Evolutionary conservation across 2,329 filamentous ascomycete species (phyloP).

Genomic region (Phyllachora maydis): DNA sequence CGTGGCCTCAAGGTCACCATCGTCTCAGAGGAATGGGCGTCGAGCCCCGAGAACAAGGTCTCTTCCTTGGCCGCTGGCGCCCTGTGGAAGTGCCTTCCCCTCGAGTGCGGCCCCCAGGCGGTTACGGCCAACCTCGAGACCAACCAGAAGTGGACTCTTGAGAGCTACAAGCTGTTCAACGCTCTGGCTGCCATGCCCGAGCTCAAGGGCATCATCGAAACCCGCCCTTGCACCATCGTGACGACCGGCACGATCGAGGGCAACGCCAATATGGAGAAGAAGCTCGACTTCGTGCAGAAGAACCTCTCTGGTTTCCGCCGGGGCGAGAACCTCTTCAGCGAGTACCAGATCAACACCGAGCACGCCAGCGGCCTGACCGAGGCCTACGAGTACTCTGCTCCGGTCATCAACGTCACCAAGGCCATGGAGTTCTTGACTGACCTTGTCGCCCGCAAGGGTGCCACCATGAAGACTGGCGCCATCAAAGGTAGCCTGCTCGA

Average conservation of each 20-base stretch:
- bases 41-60: slow-evolving; percentile 11
- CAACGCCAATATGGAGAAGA: no score
- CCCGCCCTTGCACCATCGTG: no score
- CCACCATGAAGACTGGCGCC: slow-evolving; percentile 14
- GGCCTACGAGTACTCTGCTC: slow-evolving; percentile 20
- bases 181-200: no score
- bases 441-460: slow-evolving; percentile 19
- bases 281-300: slow-evolving; percentile 14
- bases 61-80: slow-evolving; percentile 24
- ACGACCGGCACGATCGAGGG: no score
- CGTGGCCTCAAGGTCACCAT: slow-evolving; percentile 21
- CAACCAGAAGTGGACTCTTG: no score
- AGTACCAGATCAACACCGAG: slow-evolving; percentile 11
- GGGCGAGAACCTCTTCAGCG: slow-evolving; percentile 13
- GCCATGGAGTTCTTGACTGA: slow-evolving; percentile 19
- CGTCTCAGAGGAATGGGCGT: slow-evolving; percentile 19
- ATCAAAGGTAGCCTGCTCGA: slow-evolving; percentile 14
- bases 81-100: slow-evolving; percentile 23
- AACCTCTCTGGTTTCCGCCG: slow-evolving; percentile 16
- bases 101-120: slow-evolving; percentile 20
- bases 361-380: slow-evolving; percentile 18
- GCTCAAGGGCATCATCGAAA: no score
- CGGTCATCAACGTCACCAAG: slow-evolving; percentile 22
- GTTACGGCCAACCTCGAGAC: no score
- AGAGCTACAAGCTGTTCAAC: no score